phyloP scores from a whole-genome alignment of 805 yeast genomes.

The Metschnikowia vanudenii region DNA sequence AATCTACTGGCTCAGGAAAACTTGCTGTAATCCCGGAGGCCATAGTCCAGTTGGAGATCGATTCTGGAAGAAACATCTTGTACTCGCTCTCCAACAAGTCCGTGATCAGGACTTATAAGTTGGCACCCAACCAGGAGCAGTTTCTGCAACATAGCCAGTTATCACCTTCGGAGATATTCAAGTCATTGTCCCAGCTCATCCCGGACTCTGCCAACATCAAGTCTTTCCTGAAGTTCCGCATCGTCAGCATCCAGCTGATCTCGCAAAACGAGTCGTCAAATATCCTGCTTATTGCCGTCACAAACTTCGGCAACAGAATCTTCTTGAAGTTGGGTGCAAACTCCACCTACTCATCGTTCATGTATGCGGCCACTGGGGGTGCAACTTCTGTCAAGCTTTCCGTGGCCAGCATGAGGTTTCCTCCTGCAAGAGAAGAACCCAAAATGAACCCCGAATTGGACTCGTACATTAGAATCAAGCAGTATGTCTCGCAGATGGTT shows the following conservation, averaged over 20 bases:
- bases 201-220: slow-evolving; percentile 58
- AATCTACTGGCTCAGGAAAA: slow-evolving; percentile 4
- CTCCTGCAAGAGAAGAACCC: slow-evolving; percentile 55
- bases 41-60: slow-evolving; percentile 65
- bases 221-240: slow-evolving; percentile 47
- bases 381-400: slow-evolving; percentile 34
- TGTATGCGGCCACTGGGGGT: slow-evolving; percentile 23
- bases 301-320: slow-evolving; percentile 80
- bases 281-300: slow-evolving; percentile 72
- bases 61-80: slow-evolving; percentile 70
- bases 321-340: slow-evolving; percentile 52
- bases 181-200: slow-evolving; percentile 48
- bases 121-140: slow-evolving; percentile 45
- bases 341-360: slow-evolving; percentile 25
- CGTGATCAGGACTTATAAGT: slow-evolving; percentile 72
- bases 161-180: slow-evolving; percentile 46
- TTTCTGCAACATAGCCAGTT: slow-evolving; percentile 37
- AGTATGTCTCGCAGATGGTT: slow-evolving; percentile 38
- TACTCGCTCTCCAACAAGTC: slow-evolving; percentile 84
- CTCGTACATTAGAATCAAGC: slow-evolving; percentile 41
- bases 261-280: slow-evolving; percentile 63
- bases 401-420: slow-evolving; percentile 54
- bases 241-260: slow-evolving; percentile 63
- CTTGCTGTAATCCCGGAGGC: slow-evolving; percentile 46
- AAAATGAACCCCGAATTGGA: slow-evolving; percentile 41